phyloP scores from a whole-genome alignment of 1,284 basidiomycete species.

The Cutaneotrichosporon dermatis region DNA sequence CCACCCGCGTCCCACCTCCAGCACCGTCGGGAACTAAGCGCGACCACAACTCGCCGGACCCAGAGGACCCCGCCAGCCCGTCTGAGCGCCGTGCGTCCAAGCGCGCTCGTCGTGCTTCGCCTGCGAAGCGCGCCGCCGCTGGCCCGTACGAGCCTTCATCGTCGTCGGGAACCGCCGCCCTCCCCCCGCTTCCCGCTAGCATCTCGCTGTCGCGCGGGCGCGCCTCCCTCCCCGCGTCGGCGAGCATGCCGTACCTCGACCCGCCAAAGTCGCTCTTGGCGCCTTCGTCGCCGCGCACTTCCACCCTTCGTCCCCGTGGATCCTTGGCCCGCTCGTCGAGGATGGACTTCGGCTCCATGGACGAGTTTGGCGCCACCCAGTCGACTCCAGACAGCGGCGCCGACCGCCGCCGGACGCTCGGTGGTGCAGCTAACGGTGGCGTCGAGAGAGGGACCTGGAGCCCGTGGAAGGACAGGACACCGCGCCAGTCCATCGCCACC shows the following conservation, averaged over 20 bases:
- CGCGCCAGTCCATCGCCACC: conserved; percentile 13
- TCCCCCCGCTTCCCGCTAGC: conserved; percentile 34
- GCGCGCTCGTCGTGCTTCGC: conserved; percentile 22
- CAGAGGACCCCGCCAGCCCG: conserved; percentile 33
- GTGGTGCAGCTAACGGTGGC: neutral
- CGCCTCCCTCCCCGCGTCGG: conserved; percentile 6
- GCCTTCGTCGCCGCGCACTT: conserved; percentile 19
- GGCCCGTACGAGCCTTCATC: conserved; percentile 16
- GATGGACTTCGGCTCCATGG: conserved; percentile 24
- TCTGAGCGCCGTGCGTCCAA: conserved; percentile 25
- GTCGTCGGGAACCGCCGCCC: conserved; percentile 19
- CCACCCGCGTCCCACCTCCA: conserved; percentile 8
- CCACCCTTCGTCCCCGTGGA: conserved; percentile 9
- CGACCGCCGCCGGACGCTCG: conserved; percentile 3
- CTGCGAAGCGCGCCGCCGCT: conserved; percentile 1
- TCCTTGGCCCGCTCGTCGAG: conserved; percentile 24
- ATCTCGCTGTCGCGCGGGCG: conserved; percentile 15
- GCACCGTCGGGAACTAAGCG: conserved; percentile 15
- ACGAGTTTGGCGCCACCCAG: conserved; percentile 7
- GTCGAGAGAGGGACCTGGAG: conserved; percentile 27
- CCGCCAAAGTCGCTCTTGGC: conserved; percentile 29
- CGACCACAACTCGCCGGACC: conserved; percentile 25
- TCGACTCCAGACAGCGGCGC: neutral
- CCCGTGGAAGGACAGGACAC: conserved; percentile 30
- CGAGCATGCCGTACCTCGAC: conserved; percentile 33